Evolutionary conservation across 192 early-diverging fungal genomes (phyloP), one percentile per base, ranked within the genome.

Genomic region (Coemansia sp.): DNA sequence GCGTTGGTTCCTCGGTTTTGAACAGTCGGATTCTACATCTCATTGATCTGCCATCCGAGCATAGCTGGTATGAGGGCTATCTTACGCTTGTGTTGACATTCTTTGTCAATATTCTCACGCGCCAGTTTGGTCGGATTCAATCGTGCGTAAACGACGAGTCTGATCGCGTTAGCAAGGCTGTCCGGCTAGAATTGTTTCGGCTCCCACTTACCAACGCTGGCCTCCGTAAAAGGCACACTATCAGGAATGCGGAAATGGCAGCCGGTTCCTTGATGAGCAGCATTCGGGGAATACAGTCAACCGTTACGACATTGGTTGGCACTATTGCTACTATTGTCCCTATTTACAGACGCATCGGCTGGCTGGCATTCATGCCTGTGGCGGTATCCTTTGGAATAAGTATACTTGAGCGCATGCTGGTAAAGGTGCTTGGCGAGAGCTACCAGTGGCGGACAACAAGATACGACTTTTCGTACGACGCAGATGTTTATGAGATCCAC

Each of bases 181-280:
- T 79, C n/a, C 49, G 62, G 32, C 48, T 74, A 11, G 73, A 74
- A 60, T 51, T 80, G 36, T 59, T 68, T 45, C 65, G 77, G 13
- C 56, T 75, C 22, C 73, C 77, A 2, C 62, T 80, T 11, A 22
- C 40, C 1, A 43, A 41, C 41, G 42, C 62, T 12, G 68, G 67
- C 2, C 41, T 74, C 10, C 61, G 65, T n/a, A 64, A 64, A n/a
- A 40, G 15, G 8, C 36, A 19, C 13, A 15, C 57, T 6, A 18
- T 59, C 16, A 41, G 9, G 18, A 32, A 59, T n/a, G 58, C 55
- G 18, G 54, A 40, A 6, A 48, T 58, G 3, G 21, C 56, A 5
- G n/a, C 41, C 8, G 8, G 21, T 22, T 48, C 45, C 13, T 54
- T 73, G 32, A 9, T 73, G 11, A 36, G 26, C 61, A 60, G 43